Base-by-base conservation (phyloP, 768 basidiomycete genomes). In the Aureoboletus auriporus region DNA sequence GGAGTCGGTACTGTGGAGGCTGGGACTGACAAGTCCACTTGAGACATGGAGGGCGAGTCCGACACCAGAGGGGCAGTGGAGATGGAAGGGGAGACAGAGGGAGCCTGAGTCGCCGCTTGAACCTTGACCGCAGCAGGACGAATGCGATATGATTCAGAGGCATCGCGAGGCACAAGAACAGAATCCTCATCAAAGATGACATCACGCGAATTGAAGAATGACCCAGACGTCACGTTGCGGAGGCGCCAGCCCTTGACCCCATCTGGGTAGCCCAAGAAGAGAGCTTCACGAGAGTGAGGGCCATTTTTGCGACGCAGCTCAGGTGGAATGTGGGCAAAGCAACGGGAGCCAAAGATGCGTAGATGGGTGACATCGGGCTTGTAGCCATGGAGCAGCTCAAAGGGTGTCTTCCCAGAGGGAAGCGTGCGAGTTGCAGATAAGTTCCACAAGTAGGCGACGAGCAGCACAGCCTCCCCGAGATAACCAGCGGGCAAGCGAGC, bases 401-500 rank as follows among this genome's bases (percentile, higher is more conserved):
- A 31, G 30, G 30, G 30, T 3, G 30, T 31, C 9, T 12, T 9
- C 30, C 12, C 9, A 31, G 8, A 2, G 2, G 30, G 30, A 2
- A 31, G 30, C 8, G 5, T 2, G 5, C 5, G 30, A 31, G 30
- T 9, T 2, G 41, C 17, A 10, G 42, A 35, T 1, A 31, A 26
- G 10, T 52, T 52, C 46, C 42, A 44, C 0, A 49, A 17, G 14
- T 47, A 48, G 5, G 36, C 26, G 53, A 37, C 36, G 1, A 28
- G 17, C 0, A 47, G 13, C 2, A 51, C 42, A 1, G 58, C 59
- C 29, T 61, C 43, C 0, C 50, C 53, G 14, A 71, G 5, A 5
- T 31, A 31, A 3, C 30, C 30, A 3, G 30, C 30, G 1, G 30
- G 5, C 30, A 31, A 5, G 5, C 30, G 5, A 3, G 5, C 30